Evolutionary conservation across 441 rosid genomes (phyloP).

Genomic region (Jatropha multifida): DNA sequence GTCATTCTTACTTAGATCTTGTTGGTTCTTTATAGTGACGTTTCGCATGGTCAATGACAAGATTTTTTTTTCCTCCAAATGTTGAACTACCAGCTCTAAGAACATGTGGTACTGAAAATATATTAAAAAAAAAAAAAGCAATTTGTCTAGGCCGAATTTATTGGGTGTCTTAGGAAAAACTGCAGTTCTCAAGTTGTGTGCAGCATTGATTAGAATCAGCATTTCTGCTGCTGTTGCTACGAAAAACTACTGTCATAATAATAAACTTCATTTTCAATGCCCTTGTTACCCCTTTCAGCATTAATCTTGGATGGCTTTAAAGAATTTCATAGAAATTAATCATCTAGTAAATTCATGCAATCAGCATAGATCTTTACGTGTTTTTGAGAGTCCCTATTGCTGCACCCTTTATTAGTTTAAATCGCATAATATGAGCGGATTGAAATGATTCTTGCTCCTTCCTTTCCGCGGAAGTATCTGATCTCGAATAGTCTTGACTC

Average conservation of each 20-base stretch:
- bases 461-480: slow-evolving; percentile 3
- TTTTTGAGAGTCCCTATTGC: background rate
- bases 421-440: background rate
- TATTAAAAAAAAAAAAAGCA: background rate
- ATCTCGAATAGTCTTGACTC: background rate
- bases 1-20: background rate
- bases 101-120: background rate
- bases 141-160: background rate
- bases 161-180: background rate
- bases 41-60: background rate
- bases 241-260: background rate
- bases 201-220: background rate
- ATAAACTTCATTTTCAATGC: background rate
- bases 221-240: background rate
- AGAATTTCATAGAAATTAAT: background rate
- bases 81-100: background rate
- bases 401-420: background rate
- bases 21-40: background rate
- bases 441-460: background rate
- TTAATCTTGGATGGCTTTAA: background rate
- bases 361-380: background rate
- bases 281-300: background rate
- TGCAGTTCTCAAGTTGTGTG: background rate
- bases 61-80: background rate
- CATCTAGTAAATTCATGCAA: background rate